phyloP scores from a whole-genome alignment of 1,284 basidiomycete genomes.

The Papiliotrema laurentii region DNA sequence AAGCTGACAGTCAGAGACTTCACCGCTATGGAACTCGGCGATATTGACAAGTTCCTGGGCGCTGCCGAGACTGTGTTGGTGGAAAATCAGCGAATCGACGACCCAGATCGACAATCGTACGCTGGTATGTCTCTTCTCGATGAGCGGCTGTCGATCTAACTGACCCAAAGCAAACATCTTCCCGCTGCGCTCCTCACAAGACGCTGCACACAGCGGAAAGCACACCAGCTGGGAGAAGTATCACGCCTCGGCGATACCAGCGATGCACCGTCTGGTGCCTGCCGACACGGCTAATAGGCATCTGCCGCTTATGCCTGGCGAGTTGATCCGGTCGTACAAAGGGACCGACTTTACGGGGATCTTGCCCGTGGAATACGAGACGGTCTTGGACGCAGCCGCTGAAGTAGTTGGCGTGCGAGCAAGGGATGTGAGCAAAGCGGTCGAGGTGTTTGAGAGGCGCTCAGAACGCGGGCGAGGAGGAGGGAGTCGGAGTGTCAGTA shows the following conservation, averaged over 20 bases:
- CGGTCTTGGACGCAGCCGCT: constrained; percentile 24
- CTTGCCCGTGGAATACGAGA: constrained; percentile 24
- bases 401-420: constrained; percentile 26
- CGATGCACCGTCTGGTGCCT: neutral
- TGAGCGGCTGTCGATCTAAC: neutral
- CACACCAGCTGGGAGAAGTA: neutral
- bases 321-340: constrained; percentile 24
- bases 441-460: constrained; percentile 32
- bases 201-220: neutral
- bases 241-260: constrained; percentile 2
- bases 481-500: no score
- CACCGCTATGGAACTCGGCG: constrained; percentile 17
- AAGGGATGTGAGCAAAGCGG: constrained; percentile 15
- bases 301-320: constrained; percentile 37
- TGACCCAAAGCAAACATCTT: neutral
- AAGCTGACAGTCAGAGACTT: constrained; percentile 21
- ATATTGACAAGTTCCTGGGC: constrained; percentile 35
- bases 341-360: constrained; percentile 21
- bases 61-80: constrained; percentile 28
- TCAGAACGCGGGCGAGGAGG: no score
- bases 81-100: constrained; percentile 7
- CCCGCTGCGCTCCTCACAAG: neutral
- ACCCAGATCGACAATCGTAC: constrained; percentile 9
- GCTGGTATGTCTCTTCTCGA: neutral
- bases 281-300: constrained; percentile 10